Evolutionary conservation across 1,284 basidiomycete species (phyloP).

Genomic region (Tilletia horrida): DNA sequence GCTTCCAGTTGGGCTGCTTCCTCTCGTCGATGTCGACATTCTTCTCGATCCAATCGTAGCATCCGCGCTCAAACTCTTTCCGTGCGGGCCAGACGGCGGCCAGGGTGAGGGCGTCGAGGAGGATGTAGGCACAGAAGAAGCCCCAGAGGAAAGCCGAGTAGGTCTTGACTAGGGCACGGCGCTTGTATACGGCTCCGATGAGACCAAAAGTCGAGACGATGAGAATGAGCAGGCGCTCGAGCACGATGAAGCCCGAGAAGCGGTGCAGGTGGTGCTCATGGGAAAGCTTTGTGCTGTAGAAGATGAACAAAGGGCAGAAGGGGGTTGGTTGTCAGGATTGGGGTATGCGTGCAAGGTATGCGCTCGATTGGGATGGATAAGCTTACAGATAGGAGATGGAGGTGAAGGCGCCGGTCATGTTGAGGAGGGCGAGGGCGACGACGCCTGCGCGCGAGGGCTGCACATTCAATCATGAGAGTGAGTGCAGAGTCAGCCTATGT

Average conservation of each 20-base stretch:
- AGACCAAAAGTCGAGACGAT: background rate
- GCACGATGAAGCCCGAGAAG: no score
- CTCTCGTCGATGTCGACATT: background rate
- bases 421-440: background rate
- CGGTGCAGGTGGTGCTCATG: no score
- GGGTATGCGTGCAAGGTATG: no score
- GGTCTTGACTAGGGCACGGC: background rate
- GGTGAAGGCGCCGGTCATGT: background rate
- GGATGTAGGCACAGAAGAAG: background rate
- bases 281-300: no score
- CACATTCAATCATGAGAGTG: no score
- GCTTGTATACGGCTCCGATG: background rate
- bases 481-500: no score
- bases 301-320: no score
- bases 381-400: background rate
- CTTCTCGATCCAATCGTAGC: background rate
- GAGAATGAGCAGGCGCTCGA: background rate
- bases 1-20: background rate
- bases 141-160: background rate
- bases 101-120: background rate
- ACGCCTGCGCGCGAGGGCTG: conserved; percentile 8
- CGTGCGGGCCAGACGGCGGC: background rate
- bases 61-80: background rate
- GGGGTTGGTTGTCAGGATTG: no score
- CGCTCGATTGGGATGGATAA: background rate